Evolutionary conservation across 208 protist genomes (phyloP).

Genomic region (Angomonas ambiguus): DNA sequence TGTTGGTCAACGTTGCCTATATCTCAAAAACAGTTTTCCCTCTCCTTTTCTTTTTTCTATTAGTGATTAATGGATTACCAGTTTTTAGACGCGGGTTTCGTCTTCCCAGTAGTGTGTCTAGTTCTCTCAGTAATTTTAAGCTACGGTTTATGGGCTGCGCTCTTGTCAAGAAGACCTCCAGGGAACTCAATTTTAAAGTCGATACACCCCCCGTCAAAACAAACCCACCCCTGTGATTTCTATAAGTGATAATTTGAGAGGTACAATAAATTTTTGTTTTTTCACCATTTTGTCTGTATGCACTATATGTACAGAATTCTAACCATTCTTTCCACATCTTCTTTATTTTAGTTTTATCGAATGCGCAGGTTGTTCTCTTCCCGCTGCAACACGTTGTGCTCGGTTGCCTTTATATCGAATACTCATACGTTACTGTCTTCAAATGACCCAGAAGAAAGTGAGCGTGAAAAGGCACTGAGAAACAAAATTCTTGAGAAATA

Average conservation of each 20-base stretch:
- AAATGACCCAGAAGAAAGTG: constrained; percentile 28
- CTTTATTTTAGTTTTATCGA: too few species aligned
- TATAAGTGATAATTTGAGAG: neutral
- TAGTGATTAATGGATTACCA: neutral
- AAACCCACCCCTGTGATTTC: too few species aligned
- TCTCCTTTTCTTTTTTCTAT: neutral
- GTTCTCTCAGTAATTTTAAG: neutral
- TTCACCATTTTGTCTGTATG: too few species aligned
- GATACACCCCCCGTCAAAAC: too few species aligned
- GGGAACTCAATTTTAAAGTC: too few species aligned
- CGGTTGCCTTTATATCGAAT: neutral
- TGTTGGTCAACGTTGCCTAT: too few species aligned
- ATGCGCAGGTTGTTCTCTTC: too few species aligned
- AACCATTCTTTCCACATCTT: neutral
- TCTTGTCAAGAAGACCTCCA: neutral
- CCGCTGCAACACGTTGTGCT: neutral
- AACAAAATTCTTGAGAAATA: constrained; percentile 47
- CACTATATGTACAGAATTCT: neutral
- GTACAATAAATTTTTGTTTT: neutral
- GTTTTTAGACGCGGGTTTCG: neutral
- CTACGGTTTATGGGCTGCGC: neutral
- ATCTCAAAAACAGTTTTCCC: too few species aligned
- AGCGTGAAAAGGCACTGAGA: constrained; percentile 45
- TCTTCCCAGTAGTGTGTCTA: neutral
- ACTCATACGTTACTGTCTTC: constrained; percentile 2